phyloP scores from a whole-genome alignment of 78 protist species.

The Dictyostelium purpureum region DNA sequence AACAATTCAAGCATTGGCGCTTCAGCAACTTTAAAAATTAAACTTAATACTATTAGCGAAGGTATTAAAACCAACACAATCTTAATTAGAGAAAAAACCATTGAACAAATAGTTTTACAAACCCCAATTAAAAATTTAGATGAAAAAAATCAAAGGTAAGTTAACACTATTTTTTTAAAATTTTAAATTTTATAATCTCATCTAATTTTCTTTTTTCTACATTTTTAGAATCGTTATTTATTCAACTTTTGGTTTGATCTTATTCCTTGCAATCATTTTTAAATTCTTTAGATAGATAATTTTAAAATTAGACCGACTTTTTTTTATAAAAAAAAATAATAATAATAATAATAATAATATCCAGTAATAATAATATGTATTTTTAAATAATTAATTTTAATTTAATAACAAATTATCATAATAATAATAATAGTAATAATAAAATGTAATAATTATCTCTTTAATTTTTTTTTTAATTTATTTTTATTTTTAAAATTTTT shows the following conservation, averaged over 20 bases:
- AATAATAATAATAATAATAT: neutral
- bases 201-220: neutral
- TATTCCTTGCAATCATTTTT: neutral
- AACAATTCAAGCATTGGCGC: too few relatives aligned
- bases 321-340: neutral
- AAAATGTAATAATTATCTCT: too few relatives aligned
- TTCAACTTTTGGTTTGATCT: constrained; percentile 3
- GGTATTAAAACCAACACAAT: neutral
- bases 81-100: neutral
- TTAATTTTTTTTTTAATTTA: too few relatives aligned
- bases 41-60: neutral
- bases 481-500: too few relatives aligned
- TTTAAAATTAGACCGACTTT: neutral
- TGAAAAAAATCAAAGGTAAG: constrained; percentile 5
- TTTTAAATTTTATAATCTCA: neutral
- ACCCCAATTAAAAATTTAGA: constrained; percentile 9
- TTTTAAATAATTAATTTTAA: too few relatives aligned
- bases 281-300: constrained; percentile 19
- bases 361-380: too few relatives aligned
- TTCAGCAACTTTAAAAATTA: neutral
- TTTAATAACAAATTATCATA: too few relatives aligned
- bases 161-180: neutral
- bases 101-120: neutral
- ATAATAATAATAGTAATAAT: too few relatives aligned
- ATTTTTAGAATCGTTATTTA: neutral